Evolutionary conservation across 2,329 filamentous ascomycete species (phyloP), one percentile per base, ranked within the genome.

Genomic region (Alternaria brassicicola): DNA sequence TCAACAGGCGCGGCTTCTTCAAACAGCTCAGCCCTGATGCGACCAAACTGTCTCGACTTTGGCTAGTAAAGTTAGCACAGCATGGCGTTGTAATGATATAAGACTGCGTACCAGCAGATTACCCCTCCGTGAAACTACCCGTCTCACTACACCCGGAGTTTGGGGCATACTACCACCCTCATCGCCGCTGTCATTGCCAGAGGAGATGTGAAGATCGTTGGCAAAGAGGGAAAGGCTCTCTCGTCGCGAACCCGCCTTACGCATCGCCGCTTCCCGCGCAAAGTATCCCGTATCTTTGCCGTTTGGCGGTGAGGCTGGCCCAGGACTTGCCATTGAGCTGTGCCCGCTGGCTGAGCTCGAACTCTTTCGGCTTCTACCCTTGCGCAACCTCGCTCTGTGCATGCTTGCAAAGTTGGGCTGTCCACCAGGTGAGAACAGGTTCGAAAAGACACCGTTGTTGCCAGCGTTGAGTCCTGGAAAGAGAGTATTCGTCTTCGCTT

Each of bases 1-100:
- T 99, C 95, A 9, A 96, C 83, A 0, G 95, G 95, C 0, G 93
- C 88, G 15, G 87, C 86, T 79, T 99, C 95, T 79, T 99, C 95
- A 56, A 91, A 84, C 0, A 99, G 84, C 3, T 93, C 93, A 8
- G 94, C 95, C 61, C 91, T 88, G 65, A 99, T 97, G 10, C 95
- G 89, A 5, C 93, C 93, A 76, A 99, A 99, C 0, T 90, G 93
- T 79, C 97, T 96, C 0, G 94, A 95, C 82, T 98, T 99, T 12
- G 96, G 95, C 91, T 96, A 66, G 4, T 9, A 49, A 56, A 42
- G 55, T 74, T 43, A 68, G 63, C 43, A 67, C 57, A 39, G 10
- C 10, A 10, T n/a, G 3, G 1, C 1, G 7, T 6, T n/a, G 6
- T 8, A n/a, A 8, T 9, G 3, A n/a, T 2, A n/a, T n/a, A n/a